Conservation (phyloP, 2,329 filamentous ascomycete genomes). For the Taxawa tesnikishii region DNA sequence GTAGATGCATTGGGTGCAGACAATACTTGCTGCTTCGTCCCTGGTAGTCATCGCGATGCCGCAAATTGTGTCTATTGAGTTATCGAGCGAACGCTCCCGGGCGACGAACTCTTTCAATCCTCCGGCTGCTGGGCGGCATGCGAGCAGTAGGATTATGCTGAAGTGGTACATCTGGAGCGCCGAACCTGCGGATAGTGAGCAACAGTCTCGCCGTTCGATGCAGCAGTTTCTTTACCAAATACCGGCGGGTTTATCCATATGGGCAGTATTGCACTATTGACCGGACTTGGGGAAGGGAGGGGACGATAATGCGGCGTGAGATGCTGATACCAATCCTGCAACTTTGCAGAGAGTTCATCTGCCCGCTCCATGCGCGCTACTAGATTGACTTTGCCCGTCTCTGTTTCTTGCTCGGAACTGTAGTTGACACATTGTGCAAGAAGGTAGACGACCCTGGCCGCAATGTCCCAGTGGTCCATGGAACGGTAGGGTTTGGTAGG, state of each 20-base stretch:
- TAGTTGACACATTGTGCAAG: constrained; percentile 44
- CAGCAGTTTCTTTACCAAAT: constrained; percentile 25
- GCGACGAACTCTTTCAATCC: constrained; percentile 33
- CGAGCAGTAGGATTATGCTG: constrained; percentile 35
- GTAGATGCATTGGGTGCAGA: constrained; percentile 32
- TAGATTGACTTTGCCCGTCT: constrained; percentile 26
- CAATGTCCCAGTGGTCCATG: constrained; percentile 39
- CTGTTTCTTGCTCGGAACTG: constrained; percentile 34
- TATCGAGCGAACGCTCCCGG: constrained; percentile 26
- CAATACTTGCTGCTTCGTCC: constrained; percentile 29
- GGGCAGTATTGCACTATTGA: constrained; percentile 14
- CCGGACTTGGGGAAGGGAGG: constrained; percentile 20
- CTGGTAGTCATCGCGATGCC: constrained; percentile 34
- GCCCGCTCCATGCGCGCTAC: constrained; percentile 30
- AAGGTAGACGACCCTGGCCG: constrained; percentile 39
- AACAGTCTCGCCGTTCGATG: too few relatives aligned
- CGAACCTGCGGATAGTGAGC: too few relatives aligned
- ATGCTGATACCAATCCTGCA: constrained; percentile 34
- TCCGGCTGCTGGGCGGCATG: constrained; percentile 35
- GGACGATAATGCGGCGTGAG: constrained; percentile 28
- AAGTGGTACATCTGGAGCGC: constrained; percentile 40
- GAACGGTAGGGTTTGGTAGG: constrained; percentile 34
- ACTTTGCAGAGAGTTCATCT: constrained; percentile 29
- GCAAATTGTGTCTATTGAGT: constrained; percentile 33
- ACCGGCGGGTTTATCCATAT: constrained; percentile 38